Conservation (phyloP, 345 rosid genomes). For the Physaria fendleri region DNA sequence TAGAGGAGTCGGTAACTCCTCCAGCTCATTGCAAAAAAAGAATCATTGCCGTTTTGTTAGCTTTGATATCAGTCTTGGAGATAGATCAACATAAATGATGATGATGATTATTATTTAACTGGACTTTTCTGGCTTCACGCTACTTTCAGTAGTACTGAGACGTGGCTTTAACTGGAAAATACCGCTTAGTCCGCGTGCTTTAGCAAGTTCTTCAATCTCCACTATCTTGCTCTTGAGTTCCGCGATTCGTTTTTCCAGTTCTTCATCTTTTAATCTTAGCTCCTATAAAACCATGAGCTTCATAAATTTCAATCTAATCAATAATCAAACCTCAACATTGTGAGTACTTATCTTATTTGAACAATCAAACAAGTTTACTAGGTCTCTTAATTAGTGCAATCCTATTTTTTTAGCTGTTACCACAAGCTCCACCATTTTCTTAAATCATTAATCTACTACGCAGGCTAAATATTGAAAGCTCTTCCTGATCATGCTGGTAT, state of each 20-base stretch:
- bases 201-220: slow-evolving; percentile 77
- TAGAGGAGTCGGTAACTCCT: slow-evolving; percentile 26
- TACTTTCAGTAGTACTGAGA: slow-evolving; percentile 7
- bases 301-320: too few species aligned
- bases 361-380: background rate
- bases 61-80: slow-evolving; percentile 2
- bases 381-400: background rate
- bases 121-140: slow-evolving; percentile 32
- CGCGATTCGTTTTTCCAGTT: too few species aligned
- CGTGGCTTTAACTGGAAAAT: slow-evolving; percentile 44
- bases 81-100: background rate
- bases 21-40: slow-evolving; percentile 8
- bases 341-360: background rate
- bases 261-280: too few species aligned
- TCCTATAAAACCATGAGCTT: too few species aligned
- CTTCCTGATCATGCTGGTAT: background rate
- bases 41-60: slow-evolving; percentile 17
- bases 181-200: slow-evolving; percentile 55
- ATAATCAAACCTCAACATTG: too few species aligned
- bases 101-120: slow-evolving; percentile 22
- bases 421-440: background rate
- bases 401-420: too few species aligned
- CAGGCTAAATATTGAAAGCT: background rate
- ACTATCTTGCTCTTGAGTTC: slow-evolving; percentile 17
- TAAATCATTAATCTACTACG: background rate